phyloP scores from a whole-genome alignment of 106 monocot genomes.

The Chionographis japonica region DNA sequence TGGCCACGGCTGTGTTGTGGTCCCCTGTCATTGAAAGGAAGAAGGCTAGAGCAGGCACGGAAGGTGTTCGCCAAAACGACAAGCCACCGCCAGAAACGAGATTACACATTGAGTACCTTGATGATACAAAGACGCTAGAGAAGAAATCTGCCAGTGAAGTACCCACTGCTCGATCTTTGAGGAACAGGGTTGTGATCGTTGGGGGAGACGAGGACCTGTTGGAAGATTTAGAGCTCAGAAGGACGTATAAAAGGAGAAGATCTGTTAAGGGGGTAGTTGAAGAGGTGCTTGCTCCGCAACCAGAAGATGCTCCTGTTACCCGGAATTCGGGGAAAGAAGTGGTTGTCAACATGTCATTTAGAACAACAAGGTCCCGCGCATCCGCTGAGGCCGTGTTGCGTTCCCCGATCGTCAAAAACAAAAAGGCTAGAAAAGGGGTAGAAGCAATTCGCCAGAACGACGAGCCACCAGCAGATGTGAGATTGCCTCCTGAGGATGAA shows the following conservation, averaged over 20 bases:
- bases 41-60: neutral
- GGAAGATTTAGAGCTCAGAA: neutral
- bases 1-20: conserved; percentile 4
- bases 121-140: neutral
- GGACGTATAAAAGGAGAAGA: neutral
- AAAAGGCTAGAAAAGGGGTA: too few species aligned
- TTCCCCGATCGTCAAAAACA: too few species aligned
- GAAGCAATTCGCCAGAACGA: too few species aligned
- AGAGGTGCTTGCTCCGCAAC: too few species aligned
- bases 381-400: too few species aligned
- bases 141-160: neutral
- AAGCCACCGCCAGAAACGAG: neutral
- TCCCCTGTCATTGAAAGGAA: conserved; percentile 18
- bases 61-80: neutral
- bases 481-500: too few species aligned
- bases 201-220: neutral
- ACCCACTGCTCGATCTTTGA: conserved; percentile 12
- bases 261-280: too few species aligned
- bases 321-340: too few species aligned
- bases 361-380: too few species aligned
- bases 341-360: too few species aligned
- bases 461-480: too few species aligned
- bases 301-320: too few species aligned
- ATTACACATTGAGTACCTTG: neutral
- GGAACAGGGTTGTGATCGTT: conserved; percentile 14